Conservation (phyloP, 2,329 filamentous ascomycete species). For the Didymella pomorum region DNA sequence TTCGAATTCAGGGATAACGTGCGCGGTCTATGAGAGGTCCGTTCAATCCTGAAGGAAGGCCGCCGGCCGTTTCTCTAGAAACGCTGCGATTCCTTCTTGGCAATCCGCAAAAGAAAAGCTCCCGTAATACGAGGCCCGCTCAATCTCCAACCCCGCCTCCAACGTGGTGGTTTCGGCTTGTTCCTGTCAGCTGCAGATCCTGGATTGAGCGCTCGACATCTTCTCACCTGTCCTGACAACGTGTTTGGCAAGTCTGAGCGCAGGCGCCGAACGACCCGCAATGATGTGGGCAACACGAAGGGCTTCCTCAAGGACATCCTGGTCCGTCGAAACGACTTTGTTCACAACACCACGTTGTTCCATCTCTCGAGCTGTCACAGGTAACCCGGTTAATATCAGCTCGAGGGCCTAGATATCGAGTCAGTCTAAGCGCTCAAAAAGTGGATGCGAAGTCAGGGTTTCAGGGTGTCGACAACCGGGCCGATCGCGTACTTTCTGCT, state of each 20-base stretch:
- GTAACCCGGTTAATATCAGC: constrained; percentile 54
- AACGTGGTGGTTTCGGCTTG: constrained; percentile 56
- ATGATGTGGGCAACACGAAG: constrained; percentile 52
- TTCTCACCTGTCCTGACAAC: constrained; percentile 54
- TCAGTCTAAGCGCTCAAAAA: constrained; percentile 20
- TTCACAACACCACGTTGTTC: constrained; percentile 54
- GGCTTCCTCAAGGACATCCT: constrained; percentile 51
- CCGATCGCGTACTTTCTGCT: constrained; percentile 41
- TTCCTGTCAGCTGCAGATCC: constrained; percentile 26
- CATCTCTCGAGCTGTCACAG: constrained; percentile 50
- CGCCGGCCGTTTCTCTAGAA: constrained; percentile 51
- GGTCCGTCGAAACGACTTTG: constrained; percentile 45
- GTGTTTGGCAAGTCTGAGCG: constrained; percentile 55
- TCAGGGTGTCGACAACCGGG: constrained; percentile 18
- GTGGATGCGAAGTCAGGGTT: constrained; percentile 5
- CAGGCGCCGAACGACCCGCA: constrained; percentile 53
- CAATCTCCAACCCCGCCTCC: constrained; percentile 51
- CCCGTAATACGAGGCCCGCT: constrained; percentile 46
- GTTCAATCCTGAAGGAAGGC: constrained; percentile 27
- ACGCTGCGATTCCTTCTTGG: constrained; percentile 54
- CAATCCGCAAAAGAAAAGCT: constrained; percentile 52
- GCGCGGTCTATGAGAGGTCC: background rate
- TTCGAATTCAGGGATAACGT: background rate
- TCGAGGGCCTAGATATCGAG: constrained; percentile 53
- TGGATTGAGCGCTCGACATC: constrained; percentile 1